Percentiles rank a stretch among this genome's conserved stretches.
Conservation (phyloP, 306 rosid species). For the Trifolium pratense region DNA sequence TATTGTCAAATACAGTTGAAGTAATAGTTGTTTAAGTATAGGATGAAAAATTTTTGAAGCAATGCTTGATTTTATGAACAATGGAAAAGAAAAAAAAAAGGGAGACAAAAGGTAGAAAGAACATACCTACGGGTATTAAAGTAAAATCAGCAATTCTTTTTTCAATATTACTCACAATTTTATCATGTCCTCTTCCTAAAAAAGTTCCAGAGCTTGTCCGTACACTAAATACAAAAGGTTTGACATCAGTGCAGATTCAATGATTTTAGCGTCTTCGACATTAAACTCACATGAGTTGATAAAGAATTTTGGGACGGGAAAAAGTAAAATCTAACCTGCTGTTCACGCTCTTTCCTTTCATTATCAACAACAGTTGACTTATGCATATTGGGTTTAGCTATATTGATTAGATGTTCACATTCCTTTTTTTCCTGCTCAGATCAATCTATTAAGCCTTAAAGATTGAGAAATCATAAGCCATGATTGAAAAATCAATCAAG, state of each 20-base stretch:
- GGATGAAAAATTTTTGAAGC: constrained; percentile 10
- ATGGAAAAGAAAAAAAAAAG: constrained; percentile 30
- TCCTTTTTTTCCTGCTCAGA: constrained; percentile 76
- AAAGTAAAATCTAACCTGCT: too few relatives aligned
- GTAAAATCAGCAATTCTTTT: constrained; percentile 83
- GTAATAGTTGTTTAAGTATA: constrained; percentile 35
- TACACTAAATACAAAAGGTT: constrained; percentile 54
- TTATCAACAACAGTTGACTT: constrained; percentile 81
- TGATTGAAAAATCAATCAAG: too few relatives aligned
- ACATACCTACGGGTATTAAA: constrained; percentile 80
- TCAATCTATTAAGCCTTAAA: constrained; percentile 41
- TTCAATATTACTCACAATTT: constrained; percentile 74
- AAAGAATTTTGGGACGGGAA: too few relatives aligned
- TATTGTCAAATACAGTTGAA: constrained; percentile 27
- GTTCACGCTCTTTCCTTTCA: constrained; percentile 74
- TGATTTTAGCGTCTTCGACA: too few relatives aligned
- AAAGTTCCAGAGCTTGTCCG: constrained; percentile 94
- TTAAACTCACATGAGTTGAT: too few relatives aligned
- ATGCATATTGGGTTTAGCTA: constrained; percentile 76
- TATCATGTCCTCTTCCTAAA: constrained; percentile 80
- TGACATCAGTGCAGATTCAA: too few relatives aligned
- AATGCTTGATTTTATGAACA: constrained; percentile 27
- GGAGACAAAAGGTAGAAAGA: constrained; percentile 29
- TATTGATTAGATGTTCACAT: constrained; percentile 78
- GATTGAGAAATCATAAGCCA: background rate